Base-by-base conservation (phyloP, 106 monocot genomes). In the Xerophyta viscosa region DNA sequence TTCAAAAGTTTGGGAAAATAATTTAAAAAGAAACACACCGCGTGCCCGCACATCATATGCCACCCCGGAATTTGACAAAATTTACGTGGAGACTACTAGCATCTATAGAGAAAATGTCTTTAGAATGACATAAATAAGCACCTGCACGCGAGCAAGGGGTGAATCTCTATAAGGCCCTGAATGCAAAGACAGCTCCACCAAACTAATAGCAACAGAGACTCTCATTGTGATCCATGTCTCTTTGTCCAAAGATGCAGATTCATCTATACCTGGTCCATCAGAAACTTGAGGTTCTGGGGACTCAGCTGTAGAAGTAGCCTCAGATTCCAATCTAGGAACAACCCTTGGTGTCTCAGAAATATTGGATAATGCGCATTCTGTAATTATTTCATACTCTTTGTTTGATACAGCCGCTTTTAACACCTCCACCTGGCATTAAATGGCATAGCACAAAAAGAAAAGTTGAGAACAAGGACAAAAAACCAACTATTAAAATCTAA, bases 341-440 rank as follows among this genome's bases (percentile, higher is more conserved):
- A 50, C 20, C 60, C 56, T 68, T 66, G 89, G 79, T 49, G 85
- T 71, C 74, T 98, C 98, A 27, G 98, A 82, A 31, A 90, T 71
- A 63, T 98, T 98, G 23, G 98, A 82, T 56, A 56, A 21, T 28
- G 86, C 72, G 58, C 98, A 98, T 66, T 90, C 98, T 25, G 89
- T 86, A 54, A 90, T 86, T 68, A 90, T 79, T 61, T 89, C 74
- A 54, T 98, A 98, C 67, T 98, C 98, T 65, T 61, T 73, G 63
- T 83, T 98, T 39, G 89, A 90, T 47, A 98, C 54, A 31, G 82
- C 59, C 56, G 89, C 89, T 68, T 79, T 90, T 30, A 98, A 57
- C 53, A 74, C 71, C 46, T 68, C 68, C 28, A 98, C 71, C 98
- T 98, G 77, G 19, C n/a, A n/a, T n/a, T n/a, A 36, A 29, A 30